phyloP scores from a whole-genome alignment of 2,329 filamentous ascomycete species.

The Parafenestella ontariensis region DNA sequence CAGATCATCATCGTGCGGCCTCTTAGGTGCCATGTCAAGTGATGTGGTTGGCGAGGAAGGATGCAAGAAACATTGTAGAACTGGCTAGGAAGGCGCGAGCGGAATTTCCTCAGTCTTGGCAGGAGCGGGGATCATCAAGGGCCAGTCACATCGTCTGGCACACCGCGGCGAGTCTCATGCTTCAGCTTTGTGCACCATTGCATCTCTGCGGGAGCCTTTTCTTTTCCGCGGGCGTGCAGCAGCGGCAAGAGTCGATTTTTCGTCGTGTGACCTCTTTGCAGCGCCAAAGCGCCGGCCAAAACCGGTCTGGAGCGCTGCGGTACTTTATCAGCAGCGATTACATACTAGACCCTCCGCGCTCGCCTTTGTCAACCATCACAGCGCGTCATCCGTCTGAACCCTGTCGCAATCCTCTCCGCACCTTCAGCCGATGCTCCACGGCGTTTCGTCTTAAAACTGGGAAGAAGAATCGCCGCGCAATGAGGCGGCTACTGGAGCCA shows the following conservation, averaged over 20 bases:
- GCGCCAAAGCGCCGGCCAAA: constrained; percentile 21
- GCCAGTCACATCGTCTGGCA: constrained; percentile 15
- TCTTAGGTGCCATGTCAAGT: constrained; percentile 64
- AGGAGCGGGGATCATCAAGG: constrained; percentile 13
- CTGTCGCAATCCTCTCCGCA: constrained; percentile 31
- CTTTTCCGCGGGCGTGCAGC: constrained; percentile 4
- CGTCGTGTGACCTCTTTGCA: constrained; percentile 33
- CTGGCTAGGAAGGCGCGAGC: constrained; percentile 9
- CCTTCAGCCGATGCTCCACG: constrained; percentile 23
- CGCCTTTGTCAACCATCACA: constrained; percentile 29
- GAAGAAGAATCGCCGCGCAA: constrained; percentile 20
- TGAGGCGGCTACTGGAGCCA: constrained; percentile 43
- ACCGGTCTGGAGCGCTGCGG: constrained; percentile 22
- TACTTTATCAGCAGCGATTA: constrained; percentile 39
- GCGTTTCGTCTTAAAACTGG: constrained; percentile 29
- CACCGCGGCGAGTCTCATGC: constrained; percentile 14
- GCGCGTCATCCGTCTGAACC: constrained; percentile 39
- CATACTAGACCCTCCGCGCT: constrained; percentile 27
- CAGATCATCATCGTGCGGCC: constrained; percentile 58
- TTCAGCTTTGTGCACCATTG: constrained; percentile 1
- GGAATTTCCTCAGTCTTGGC: constrained; percentile 30
- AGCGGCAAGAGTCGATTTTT: constrained; percentile 9
- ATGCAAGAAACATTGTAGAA: constrained; percentile 1
- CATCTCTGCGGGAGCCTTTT: constrained; percentile 3
- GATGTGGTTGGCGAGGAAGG: constrained; percentile 3